A percentile compares a stretch with the other conserved stretches of the same genome.
phyloP scores from a whole-genome alignment of 768 basidiomycete genomes.

The Mycena alexandri region DNA sequence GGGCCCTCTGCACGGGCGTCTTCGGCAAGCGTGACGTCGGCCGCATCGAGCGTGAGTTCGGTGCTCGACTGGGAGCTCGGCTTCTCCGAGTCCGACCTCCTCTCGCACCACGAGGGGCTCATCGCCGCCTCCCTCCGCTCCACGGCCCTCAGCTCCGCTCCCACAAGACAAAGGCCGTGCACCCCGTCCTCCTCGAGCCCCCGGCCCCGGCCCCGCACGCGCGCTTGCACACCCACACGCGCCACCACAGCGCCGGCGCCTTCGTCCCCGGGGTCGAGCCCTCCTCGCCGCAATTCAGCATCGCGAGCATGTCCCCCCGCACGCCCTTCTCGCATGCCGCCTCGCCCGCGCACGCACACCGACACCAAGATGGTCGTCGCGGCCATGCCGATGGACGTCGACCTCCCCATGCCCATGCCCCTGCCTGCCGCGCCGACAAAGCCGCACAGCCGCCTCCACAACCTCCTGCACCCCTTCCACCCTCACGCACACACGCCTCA shows the following conservation, averaged over 20 bases:
- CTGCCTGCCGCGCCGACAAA: too few species aligned
- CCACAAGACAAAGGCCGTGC: neutral
- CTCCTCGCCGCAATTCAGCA: neutral
- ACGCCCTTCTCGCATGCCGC: conserved; percentile 23
- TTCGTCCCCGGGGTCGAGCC: conserved; percentile 32
- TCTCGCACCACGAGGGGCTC: conserved; percentile 60
- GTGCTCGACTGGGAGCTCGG: conserved; percentile 83
- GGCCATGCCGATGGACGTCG: too few species aligned
- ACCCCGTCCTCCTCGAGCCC: conserved; percentile 2
- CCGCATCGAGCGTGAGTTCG: conserved; percentile 84
- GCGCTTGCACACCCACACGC: conserved; percentile 14
- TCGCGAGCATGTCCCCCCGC: conserved; percentile 27
- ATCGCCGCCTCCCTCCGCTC: neutral
- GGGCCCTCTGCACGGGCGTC: conserved; percentile 87
- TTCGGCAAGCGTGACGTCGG: conserved; percentile 87
- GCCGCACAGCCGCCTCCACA: too few species aligned
- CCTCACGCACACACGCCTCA: too few species aligned
- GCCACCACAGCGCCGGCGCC: conserved; percentile 10
- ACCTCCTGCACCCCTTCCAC: too few species aligned
- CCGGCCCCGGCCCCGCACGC: too few species aligned
- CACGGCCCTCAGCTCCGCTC: neutral
- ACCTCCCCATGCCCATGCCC: too few species aligned
- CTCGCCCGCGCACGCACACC: too few species aligned
- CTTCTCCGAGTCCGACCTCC: conserved; percentile 73
- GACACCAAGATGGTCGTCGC: too few species aligned